phyloP scores from a whole-genome alignment of 306 rosid genomes.

The apple (Malus domestica) region DNA sequence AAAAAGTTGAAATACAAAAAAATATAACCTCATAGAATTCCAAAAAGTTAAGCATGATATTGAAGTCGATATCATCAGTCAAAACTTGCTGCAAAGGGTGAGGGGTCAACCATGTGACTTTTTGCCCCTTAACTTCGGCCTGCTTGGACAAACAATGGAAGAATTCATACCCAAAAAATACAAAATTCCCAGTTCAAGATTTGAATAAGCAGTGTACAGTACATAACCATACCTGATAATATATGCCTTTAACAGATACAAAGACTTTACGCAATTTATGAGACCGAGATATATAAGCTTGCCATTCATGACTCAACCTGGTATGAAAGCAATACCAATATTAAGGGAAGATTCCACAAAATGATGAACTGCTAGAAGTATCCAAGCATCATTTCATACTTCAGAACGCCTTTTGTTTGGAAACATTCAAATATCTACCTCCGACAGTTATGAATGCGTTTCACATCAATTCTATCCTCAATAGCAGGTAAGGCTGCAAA shows the following conservation, averaged over 20 bases:
- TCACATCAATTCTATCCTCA: conserved; percentile 66
- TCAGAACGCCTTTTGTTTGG: not conserved
- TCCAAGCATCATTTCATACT: not conserved
- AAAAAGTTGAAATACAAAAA: not conserved
- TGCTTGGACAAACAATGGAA: conserved; percentile 29
- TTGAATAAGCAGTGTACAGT: not conserved
- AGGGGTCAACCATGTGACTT: conserved; percentile 82
- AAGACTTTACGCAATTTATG: conserved; percentile 77
- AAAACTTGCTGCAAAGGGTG: conserved; percentile 88
- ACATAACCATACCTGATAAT: conserved; percentile 61
- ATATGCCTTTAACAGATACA: conserved; percentile 83
- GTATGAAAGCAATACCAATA: not conserved
- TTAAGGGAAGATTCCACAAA: not conserved
- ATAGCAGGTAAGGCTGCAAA: conserved; percentile 80
- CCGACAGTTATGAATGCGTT: conserved; percentile 54
- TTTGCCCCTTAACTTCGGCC: conserved; percentile 81
- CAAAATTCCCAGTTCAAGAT: not conserved
- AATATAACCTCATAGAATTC: conserved; percentile 70
- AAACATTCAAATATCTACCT: conserved; percentile 38
- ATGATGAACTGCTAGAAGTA: not conserved
- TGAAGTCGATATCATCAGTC: conserved; percentile 65
- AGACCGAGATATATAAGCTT: conserved; percentile 67
- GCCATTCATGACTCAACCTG: conserved; percentile 97
- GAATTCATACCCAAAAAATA: not conserved
- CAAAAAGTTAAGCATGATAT: conserved; percentile 63